phyloP scores from a whole-genome alignment of 176 grass and related monocot genomes.

The Oryza meyeriana region DNA sequence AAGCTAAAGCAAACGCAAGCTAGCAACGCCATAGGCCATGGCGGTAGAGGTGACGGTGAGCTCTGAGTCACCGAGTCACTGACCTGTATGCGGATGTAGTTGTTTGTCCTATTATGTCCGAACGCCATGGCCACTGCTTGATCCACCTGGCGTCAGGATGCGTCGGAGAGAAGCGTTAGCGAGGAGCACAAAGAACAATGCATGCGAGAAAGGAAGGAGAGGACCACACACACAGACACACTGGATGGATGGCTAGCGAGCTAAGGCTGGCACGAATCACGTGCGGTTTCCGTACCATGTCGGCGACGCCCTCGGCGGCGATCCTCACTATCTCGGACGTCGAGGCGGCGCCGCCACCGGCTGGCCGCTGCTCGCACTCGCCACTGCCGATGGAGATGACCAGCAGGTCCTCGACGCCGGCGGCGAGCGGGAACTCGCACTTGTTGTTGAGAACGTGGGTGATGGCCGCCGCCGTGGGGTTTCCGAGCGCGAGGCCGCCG shows the following conservation, averaged over 20 bases:
- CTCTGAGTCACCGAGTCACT: no score
- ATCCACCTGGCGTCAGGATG: conserved; percentile 62
- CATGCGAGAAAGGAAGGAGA: not conserved
- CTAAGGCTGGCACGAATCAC: not conserved
- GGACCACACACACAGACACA: not conserved
- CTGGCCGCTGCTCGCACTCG: conserved; percentile 14
- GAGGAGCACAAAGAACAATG: conserved; percentile 9
- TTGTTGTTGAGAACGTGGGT: conserved; percentile 98
- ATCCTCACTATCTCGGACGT: conserved; percentile 61
- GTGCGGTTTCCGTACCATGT: conserved; percentile 56
- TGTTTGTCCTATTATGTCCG: conserved; percentile 75
- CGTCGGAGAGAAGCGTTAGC: not conserved
- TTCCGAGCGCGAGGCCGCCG: conserved; percentile 68
- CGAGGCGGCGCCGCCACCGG: not conserved
- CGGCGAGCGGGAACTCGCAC: conserved; percentile 73
- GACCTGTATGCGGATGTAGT: conserved; percentile 93
- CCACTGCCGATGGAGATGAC: conserved; percentile 72
- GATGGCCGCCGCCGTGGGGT: conserved; percentile 93
- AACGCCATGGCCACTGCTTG: conserved; percentile 97
- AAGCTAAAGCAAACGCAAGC: not conserved
- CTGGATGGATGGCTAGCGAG: not conserved
- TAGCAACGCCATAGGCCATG: not conserved
- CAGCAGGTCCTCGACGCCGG: conserved; percentile 69
- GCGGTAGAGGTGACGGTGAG: not conserved
- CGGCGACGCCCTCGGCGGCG: conserved; percentile 74